Conservation (phyloP, 2,329 filamentous ascomycete species). For the Epichloe coenophiala region DNA sequence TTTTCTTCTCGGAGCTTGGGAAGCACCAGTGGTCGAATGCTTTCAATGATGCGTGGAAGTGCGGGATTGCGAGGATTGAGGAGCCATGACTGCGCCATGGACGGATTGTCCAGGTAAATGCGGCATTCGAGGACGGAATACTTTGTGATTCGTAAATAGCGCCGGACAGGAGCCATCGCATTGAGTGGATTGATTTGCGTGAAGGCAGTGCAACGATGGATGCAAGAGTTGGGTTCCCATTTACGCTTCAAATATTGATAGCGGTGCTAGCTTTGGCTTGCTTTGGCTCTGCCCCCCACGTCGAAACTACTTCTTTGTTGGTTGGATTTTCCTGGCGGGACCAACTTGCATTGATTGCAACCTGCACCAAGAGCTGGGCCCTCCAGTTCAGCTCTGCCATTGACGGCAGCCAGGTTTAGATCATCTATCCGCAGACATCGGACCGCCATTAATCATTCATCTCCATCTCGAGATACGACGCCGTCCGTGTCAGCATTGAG, state of each 20-base stretch:
- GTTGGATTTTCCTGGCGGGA: neutral
- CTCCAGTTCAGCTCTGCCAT: too few relatives aligned
- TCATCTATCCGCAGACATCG: too few relatives aligned
- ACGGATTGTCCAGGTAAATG: slow-evolving; percentile 88
- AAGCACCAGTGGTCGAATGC: slow-evolving; percentile 71
- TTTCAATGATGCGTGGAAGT: slow-evolving; percentile 70
- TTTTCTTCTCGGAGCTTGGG: slow-evolving; percentile 85
- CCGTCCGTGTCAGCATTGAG: neutral
- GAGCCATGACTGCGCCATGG: slow-evolving; percentile 71
- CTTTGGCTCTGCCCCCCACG: neutral
- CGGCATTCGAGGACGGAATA: slow-evolving; percentile 93
- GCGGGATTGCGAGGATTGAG: slow-evolving; percentile 63
- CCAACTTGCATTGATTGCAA: too few relatives aligned
- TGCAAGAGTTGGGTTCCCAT: neutral
- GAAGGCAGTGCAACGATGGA: neutral
- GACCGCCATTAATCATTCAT: too few relatives aligned
- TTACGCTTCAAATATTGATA: neutral
- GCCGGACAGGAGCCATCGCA: slow-evolving; percentile 71
- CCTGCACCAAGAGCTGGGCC: too few relatives aligned
- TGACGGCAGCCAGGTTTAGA: too few relatives aligned
- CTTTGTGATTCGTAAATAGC: slow-evolving; percentile 84
- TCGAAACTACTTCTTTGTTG: neutral
- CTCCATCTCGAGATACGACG: too few relatives aligned
- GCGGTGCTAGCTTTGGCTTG: neutral
- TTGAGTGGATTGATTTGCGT: neutral